Base-by-base conservation (phyloP, 495 filamentous ascomycete species). In the Penicilliopsis zonata region DNA sequence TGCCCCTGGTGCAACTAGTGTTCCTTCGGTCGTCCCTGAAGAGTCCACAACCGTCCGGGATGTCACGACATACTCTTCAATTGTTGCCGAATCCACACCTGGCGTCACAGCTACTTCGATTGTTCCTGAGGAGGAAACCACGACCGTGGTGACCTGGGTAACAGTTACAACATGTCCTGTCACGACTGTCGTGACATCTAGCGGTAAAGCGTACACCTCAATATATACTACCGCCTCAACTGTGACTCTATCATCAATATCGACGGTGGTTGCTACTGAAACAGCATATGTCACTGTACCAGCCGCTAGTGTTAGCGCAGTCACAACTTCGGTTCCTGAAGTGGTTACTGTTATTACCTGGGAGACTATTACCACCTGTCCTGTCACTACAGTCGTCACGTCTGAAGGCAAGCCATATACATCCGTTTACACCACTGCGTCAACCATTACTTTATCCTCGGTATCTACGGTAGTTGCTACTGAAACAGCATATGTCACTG, bases 111-210 rank as follows among this genome's bases (percentile, higher is more conserved):
- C n/a, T n/a, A n/a, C n/a, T n/a, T n/a, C n/a, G n/a, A n/a, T 22
- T 4, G 23, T 38, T 31, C 36, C 33, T 3, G 34, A 33, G 17
- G 41, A 26, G 2, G 10, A 12, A 1, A 41, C 35, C 10, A 56
- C 43, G 20, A 55, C 45, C n/a, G 36, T 52, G 15, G 42, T 57
- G 13, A 52, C 53, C 2, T 61, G 59, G 19, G 45, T 42, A 15
- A 58, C 55, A 32, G 52, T 62, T 17, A 63, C 65, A 13, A 59
- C 54, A 38, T 64, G 57, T 40, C 53, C 62, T 23, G 43, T 63
- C 26, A 65, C 63, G 25, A 47, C 36, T 30, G 56, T 56, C 20
- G 41, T 48, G 30, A 53, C 49, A 16, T 50, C 61, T 15, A 49
- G 55, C n/a, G 47, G 40, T 7, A 50, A 43, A 8, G 45, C 47